These are phyloP conservation scores for Rhizoctonia solani DNA, from an alignment of 1,284 basidiomycete species.

Conservation along the genomic window DNA sequence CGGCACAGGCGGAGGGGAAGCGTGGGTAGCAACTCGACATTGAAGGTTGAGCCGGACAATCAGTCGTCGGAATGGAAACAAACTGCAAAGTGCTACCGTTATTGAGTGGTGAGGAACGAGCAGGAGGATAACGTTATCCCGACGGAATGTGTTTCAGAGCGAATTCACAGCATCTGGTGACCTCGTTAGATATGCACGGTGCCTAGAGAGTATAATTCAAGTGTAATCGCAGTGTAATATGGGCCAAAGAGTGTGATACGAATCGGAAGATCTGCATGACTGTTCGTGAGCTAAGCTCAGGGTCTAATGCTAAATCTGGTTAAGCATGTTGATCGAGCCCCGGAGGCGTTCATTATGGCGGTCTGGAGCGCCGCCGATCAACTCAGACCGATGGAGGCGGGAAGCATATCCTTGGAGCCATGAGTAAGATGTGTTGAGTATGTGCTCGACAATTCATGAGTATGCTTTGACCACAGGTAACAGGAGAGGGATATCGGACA, in stretches of 20 bases:
- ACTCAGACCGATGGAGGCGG: neutral
- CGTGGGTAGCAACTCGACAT: neutral
- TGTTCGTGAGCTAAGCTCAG: neutral
- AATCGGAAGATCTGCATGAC: neutral
- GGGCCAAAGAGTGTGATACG: neutral
- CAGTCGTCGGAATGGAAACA: neutral
- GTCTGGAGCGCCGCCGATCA: neutral
- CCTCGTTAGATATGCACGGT: neutral
- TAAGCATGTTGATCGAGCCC: neutral
- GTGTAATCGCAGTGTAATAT: too few species aligned
- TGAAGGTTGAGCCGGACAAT: neutral
- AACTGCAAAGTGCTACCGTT: neutral
- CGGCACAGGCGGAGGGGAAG: neutral
- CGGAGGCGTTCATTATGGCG: neutral
- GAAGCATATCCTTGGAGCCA: neutral
- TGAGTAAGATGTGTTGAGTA: neutral
- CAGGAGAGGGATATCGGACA: too few species aligned
- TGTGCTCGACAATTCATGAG: too few species aligned
- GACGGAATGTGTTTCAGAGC: constrained; percentile 1
- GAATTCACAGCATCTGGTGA: neutral
- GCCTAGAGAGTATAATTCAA: neutral
- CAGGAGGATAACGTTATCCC: too few species aligned
- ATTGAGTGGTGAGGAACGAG: neutral
- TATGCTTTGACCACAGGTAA: too few species aligned
- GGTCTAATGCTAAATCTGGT: neutral